phyloP scores from a whole-genome alignment of 2,329 filamentous ascomycete genomes.

The Apiospora marii region DNA sequence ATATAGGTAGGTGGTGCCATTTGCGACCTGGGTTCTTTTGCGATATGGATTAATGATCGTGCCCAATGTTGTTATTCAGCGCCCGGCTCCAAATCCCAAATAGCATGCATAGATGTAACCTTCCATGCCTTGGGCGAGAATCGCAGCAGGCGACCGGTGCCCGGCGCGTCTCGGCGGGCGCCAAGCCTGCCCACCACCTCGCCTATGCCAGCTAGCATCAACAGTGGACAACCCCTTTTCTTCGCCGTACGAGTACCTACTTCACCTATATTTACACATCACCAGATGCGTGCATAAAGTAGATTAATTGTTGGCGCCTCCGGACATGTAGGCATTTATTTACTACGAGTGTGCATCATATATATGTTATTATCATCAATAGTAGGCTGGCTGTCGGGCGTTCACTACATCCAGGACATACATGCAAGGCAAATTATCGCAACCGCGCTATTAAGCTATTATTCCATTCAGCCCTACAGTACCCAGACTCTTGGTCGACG shows the following conservation, averaged over 20 bases:
- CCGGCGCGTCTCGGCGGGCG: conserved; percentile 14
- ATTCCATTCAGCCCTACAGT: background rate
- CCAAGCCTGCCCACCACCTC: conserved; percentile 9
- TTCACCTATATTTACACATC: conserved; percentile 12
- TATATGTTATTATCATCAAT: background rate
- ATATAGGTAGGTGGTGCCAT: background rate
- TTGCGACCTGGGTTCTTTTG: background rate
- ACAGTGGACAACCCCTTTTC: conserved; percentile 6
- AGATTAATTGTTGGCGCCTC: background rate
- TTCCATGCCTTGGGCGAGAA: background rate
- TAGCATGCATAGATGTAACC: background rate
- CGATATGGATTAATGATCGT: background rate
- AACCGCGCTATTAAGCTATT: background rate
- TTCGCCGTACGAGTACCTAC: background rate
- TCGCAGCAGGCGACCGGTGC: background rate
- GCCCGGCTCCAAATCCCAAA: background rate
- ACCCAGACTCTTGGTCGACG: background rate
- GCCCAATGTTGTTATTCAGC: background rate
- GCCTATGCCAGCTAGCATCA: background rate
- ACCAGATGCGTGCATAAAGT: background rate
- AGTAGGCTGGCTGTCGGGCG: too few relatives aligned
- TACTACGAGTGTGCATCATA: background rate
- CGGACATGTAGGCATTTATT: background rate
- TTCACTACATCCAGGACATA: background rate
- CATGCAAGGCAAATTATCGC: background rate